Evolutionary conservation across 371 early-diverging fungal genomes (phyloP), one percentile per base, ranked within the genome.

Genomic region (Saksenaea oblongispora): DNA sequence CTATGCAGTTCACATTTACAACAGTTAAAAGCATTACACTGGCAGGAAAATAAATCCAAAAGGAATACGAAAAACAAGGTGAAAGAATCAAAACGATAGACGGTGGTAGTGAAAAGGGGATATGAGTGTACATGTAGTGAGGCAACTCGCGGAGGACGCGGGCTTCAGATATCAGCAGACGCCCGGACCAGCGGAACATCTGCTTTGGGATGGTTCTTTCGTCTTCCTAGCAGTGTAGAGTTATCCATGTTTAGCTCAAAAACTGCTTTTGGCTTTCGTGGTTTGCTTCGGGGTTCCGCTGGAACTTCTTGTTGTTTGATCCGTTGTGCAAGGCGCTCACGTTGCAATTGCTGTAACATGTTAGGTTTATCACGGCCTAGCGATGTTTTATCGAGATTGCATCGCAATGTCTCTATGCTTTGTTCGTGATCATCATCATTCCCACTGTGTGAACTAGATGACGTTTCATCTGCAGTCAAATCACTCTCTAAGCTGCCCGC

Each of bases 161-260:
- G 31, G 31, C 31, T 31, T 47, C 11, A 47, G 26, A 47, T 47
- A 47, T 47, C 51, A 22, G 24, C 24, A 22, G 51, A 47, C 27
- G 51, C 9, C 51, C 51, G 51, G 22, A 47, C 51, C 51, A 47
- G 51, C 51, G 51, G 51, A 47, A 22, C 64, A n/a, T 66, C 62
- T 60, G 37, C 57, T n/a, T 56, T 64, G 31, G 15, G 34, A 3
- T 66, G 61, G 17, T 73, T 61, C 28, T 82, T 82, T 56, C 88
- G 77, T 61, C 84, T 80, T 42, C 81, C 83, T 26, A 88, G 62
- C 35, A 88, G 61, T 0, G 85, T 86, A 1, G 88, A 84, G 17
- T 83, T 80, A 57, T 82, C 72, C 71, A 87, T 78, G 56, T 83
- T 84, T 17, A 88, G 63, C 54, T 85, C 86, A 75, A 88, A 59